Evolutionary conservation across 2,329 filamentous ascomycete species (phyloP).

Genomic region (Onygena corvina): DNA sequence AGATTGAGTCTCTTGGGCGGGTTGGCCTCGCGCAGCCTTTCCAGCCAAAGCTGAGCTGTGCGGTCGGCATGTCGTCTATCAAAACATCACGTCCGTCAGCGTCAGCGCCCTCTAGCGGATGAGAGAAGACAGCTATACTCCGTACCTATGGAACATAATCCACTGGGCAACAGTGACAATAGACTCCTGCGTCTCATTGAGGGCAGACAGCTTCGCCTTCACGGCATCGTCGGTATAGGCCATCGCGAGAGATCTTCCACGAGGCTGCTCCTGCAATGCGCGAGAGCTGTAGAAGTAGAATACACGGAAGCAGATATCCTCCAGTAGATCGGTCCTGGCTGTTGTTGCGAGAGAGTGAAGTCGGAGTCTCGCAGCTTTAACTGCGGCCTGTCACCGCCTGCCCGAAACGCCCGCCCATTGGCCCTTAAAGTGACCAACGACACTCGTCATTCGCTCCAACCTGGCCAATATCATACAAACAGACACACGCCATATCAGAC

Average conservation of each 20-base stretch:
- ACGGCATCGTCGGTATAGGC: slow-evolving; percentile 94
- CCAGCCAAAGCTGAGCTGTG: slow-evolving; percentile 83
- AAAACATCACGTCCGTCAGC: slow-evolving; percentile 5
- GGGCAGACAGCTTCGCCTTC: slow-evolving; percentile 80
- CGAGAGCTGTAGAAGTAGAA: too few relatives aligned
- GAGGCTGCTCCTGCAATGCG: too few relatives aligned
- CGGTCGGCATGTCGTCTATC: slow-evolving; percentile 77
- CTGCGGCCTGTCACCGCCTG: not conserved
- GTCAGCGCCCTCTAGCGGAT: not conserved
- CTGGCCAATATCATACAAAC: not conserved
- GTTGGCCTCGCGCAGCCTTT: slow-evolving; percentile 75
- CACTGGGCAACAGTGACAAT: slow-evolving; percentile 95
- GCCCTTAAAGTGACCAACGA: not conserved
- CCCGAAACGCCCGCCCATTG: not conserved
- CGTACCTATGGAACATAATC: slow-evolving; percentile 97
- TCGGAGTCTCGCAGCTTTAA: not conserved
- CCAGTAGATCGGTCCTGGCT: not conserved
- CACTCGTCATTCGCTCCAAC: not conserved
- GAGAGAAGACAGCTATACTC: not conserved
- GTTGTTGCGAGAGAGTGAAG: not conserved
- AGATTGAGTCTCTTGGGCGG: slow-evolving; percentile 78
- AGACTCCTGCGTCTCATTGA: slow-evolving; percentile 96
- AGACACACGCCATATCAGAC: not conserved
- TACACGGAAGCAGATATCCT: not conserved
- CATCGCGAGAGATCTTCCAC: slow-evolving; percentile 46